phyloP scores from a whole-genome alignment of 2,329 filamentous ascomycete genomes.

The Verticillium nubilum region DNA sequence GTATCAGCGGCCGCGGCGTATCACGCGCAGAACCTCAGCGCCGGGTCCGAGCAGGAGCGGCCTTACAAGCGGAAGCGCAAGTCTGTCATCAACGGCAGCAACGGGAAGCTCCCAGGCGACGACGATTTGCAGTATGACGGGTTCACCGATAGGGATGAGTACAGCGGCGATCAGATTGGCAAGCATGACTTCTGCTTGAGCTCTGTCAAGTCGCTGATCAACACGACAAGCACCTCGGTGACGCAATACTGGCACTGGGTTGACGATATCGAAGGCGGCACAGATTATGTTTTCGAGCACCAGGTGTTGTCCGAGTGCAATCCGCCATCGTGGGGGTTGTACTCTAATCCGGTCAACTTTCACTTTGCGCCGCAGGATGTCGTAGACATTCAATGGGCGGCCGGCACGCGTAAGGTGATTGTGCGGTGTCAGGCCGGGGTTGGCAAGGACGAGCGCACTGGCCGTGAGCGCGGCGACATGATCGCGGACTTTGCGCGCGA shows the following conservation, averaged over 20 bases:
- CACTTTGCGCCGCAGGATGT: slow-evolving; percentile 42
- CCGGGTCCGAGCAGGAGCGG: background rate
- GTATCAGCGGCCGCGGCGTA: background rate
- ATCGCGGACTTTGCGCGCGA: slow-evolving; percentile 47
- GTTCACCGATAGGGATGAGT: slow-evolving; percentile 49
- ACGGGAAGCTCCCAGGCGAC: slow-evolving; percentile 9
- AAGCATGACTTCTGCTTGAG: slow-evolving; percentile 45
- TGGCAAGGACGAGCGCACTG: slow-evolving; percentile 21
- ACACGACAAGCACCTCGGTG: slow-evolving; percentile 39
- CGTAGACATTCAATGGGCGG: slow-evolving; percentile 37
- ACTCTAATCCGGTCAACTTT: slow-evolving; percentile 46
- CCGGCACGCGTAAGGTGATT: slow-evolving; percentile 35
- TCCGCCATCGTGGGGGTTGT: slow-evolving; percentile 36
- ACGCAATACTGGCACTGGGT: slow-evolving; percentile 54
- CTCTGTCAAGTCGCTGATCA: slow-evolving; percentile 43
- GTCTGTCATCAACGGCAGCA: background rate
- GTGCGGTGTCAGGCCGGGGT: slow-evolving; percentile 23
- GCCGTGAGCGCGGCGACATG: slow-evolving; percentile 36
- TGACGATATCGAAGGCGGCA: slow-evolving; percentile 19
- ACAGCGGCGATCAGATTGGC: slow-evolving; percentile 36
- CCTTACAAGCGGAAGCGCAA: background rate
- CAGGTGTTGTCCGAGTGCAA: slow-evolving; percentile 33
- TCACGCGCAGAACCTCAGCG: background rate
- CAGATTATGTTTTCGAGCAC: slow-evolving; percentile 38
- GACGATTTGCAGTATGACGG: slow-evolving; percentile 38